phyloP scores from a whole-genome alignment of 139 green algal genomes.

The Auxenochlorella pyrenoidosa region DNA sequence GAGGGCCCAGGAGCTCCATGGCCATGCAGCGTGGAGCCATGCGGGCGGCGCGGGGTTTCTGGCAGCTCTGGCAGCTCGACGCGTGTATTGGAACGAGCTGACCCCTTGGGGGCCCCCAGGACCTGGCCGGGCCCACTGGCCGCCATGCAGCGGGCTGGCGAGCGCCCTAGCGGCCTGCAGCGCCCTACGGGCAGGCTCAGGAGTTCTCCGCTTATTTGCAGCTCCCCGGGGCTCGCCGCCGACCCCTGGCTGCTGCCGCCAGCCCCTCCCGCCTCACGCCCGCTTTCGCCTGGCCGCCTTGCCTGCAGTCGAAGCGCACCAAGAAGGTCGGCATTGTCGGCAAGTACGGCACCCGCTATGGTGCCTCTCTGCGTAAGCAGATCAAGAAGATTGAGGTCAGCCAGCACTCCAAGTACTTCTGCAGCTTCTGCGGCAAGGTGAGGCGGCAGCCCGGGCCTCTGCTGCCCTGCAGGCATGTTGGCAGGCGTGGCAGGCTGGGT shows the following conservation, averaged over 20 bases:
- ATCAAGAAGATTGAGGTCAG: conserved; percentile 99
- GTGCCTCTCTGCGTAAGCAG: conserved; percentile 95
- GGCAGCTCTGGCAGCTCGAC: neutral
- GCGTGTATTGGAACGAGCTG: neutral
- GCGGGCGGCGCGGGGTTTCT: neutral
- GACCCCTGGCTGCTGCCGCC: neutral
- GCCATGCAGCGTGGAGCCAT: neutral
- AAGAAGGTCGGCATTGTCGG: conserved; percentile 99
- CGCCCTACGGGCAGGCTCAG: no score
- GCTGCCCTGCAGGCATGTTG: neutral
- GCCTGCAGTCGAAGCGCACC: conserved; percentile 93
- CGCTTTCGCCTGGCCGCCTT: neutral
- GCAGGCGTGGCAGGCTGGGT: no score
- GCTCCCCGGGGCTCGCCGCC: no score
- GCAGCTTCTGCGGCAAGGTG: conserved; percentile 99
- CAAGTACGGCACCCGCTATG: conserved; percentile 99
- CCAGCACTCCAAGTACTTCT: conserved; percentile 99
- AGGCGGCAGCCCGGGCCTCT: neutral
- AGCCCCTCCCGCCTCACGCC: neutral
- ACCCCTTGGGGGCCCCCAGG: neutral
- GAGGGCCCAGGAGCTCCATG: neutral
- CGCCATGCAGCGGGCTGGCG: neutral
- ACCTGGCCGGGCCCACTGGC: neutral
- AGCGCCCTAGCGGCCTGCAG: no score
- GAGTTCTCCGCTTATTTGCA: no score